Evolutionary conservation across 108 stramenopile species (phyloP).

Genomic region (Cyclotella cryptica): DNA sequence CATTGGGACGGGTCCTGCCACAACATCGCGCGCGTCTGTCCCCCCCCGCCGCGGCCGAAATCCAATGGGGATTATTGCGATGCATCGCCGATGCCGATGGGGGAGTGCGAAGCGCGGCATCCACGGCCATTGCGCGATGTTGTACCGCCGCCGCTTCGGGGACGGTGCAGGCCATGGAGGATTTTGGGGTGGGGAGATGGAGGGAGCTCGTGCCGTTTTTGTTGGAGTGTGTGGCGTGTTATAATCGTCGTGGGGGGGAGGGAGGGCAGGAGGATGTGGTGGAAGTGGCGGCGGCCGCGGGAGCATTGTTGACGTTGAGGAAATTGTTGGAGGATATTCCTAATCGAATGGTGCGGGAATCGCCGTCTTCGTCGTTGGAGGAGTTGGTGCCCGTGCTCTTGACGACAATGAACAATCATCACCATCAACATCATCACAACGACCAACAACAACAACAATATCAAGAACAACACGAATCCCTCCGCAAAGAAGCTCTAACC

Average conservation of each 20-base stretch:
- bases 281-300: constrained; percentile 42
- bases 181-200: constrained; percentile 33
- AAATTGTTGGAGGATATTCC: constrained; percentile 91
- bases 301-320: constrained; percentile 65
- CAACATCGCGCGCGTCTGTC: constrained; percentile 19
- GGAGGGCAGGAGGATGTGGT: no score
- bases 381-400: constrained; percentile 69
- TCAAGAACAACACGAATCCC: constrained; percentile 33
- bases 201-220: constrained; percentile 44
- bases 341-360: constrained; percentile 29
- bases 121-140: constrained; percentile 45
- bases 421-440: no score
- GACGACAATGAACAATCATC: no score
- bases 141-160: constrained; percentile 38
- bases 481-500: constrained; percentile 56
- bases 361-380: constrained; percentile 61
- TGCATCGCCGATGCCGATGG: constrained; percentile 49
- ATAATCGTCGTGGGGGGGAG: neutral
- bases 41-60: constrained; percentile 34
- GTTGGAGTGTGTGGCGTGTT: constrained; percentile 30
- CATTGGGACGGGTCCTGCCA: neutral
- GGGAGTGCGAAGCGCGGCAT: constrained; percentile 43
- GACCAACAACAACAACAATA: no score
- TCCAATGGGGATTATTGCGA: constrained; percentile 51
- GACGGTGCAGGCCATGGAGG: constrained; percentile 19